Evolutionary conservation across 2,329 filamentous ascomycete genomes (phyloP), one percentile per base, ranked within the genome.

Genomic region (Ophiocordyceps robertsii): DNA sequence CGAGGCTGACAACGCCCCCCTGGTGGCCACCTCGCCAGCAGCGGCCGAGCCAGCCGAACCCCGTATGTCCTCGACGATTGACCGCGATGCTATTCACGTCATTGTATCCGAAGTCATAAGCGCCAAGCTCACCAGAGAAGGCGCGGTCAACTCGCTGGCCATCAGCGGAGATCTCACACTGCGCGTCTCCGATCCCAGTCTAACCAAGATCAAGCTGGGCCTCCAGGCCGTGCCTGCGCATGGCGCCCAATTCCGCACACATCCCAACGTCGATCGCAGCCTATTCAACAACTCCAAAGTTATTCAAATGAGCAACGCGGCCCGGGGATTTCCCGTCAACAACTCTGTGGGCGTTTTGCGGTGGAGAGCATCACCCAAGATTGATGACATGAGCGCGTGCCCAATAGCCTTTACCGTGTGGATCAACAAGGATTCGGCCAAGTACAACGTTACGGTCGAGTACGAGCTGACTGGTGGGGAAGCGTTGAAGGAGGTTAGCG

Each of bases 391-490:
- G 31, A 80, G 79, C 47, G 78, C 89, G 43, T 80, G 93, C 32
- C 92, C 92, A 8, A 92, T 98, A 56, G 92, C 84, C 32, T 96
- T 98, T 62, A 95, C 88, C 2, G 90, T 95, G 32, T 98, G 92
- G 92, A 86, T 94, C 46, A 95, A 95, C 65, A 88, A 89, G 63
- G 83, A 85, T 39, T 77, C 82, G 38, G 78, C 80, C 58, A 88
- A 82, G 55, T 93, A 82, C 63, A 93, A 84, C 50, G 78, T 98
- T 57, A 98, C 90, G 2, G 77, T 96, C 30, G 92, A 96, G 64
- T 98, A 96, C 60, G 92, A 98, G 62, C 75, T 95, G 46, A 90
- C 84, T 1, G 85, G 88, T 41, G 73, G 78, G 2, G 84, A 90
- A 50, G 64, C 76, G 12, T 69, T 98, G 45, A 82, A 80, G 49